These are phyloP conservation scores for Rhododendron griersonianum DNA, from an alignment of 148 eudicot species.

Conservation along the genomic window DNA sequence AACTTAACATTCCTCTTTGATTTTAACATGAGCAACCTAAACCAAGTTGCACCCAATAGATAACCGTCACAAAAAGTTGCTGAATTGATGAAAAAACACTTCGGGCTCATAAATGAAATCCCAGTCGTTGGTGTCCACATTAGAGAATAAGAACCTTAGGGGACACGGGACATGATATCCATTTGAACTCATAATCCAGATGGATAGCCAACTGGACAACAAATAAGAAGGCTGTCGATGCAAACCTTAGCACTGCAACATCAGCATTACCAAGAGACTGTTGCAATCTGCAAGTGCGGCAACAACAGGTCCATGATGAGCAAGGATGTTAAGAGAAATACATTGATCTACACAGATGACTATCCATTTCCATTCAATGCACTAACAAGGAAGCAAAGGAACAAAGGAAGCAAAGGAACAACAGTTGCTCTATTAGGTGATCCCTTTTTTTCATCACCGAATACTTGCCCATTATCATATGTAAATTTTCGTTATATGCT, in stretches of 20 bases:
- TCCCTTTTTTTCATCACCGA: background rate
- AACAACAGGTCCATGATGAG: constrained; percentile 8
- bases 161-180: background rate
- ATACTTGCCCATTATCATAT: background rate
- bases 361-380: background rate
- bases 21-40: constrained; percentile 2
- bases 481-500: no score
- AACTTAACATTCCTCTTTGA: background rate
- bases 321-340: constrained; percentile 3
- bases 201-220: background rate
- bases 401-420: background rate
- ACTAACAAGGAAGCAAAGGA: background rate
- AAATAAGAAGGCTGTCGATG: constrained; percentile 4
- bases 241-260: constrained; percentile 13
- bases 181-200: background rate
- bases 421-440: background rate
- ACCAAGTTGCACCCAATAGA: background rate
- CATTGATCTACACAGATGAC: background rate
- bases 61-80: background rate
- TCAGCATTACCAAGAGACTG: constrained; percentile 10
- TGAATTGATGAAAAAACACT: background rate
- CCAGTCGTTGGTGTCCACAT: background rate
- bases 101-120: background rate
- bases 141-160: background rate
- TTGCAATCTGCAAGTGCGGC: constrained; percentile 11